Evolutionary conservation across 1,284 basidiomycete species (phyloP), one percentile per base, ranked within the genome.

Genomic region (Earliella scabrosa): DNA sequence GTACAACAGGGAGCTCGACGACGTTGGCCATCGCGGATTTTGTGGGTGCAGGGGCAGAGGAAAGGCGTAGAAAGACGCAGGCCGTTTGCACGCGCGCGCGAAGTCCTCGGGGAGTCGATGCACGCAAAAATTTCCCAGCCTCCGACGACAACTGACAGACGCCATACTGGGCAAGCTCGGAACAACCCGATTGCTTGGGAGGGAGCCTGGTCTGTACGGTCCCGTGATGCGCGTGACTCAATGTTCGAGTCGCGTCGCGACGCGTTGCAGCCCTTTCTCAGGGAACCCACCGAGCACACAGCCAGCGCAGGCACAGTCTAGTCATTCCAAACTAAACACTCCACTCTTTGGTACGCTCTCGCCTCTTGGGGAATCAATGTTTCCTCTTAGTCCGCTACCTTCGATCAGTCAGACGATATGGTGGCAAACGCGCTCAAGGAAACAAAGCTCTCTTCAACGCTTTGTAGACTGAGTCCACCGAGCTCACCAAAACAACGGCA

Each of bases 21-120:
- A 71, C 56, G 64, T 66, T 66, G 34, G 72, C 69, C 73, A 75
- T 75, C 49, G 50, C 59, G 63, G 55, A 16, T 54, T 58, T 58
- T 54, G 20, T 34, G 31, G 1, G 39, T 18, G 32, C 16, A 23
- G 50, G 36, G 54, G 18, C 46, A 45, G 48, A 32, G 49, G 50
- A 39, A 31, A 44, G 29, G 49, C 49, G 31, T 26, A 29, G 29
- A 47, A 14, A 35, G 39, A 20, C 18, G 29, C 14, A 23, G 36
- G 31, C 48, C 35, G 40, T 18, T 26, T 10, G 35, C 38, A 16
- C 20, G 27, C 35, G 31, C 34, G 8, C 16, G 45, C 31, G 24
- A n/a, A 34, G 20, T 43, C 27, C 49, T 43, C 24, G 18, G 20
- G n/a, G 24, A 21, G 8, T 8, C 27, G 11, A 0, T 14, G 10